phyloP scores from a whole-genome alignment of 2,329 filamentous ascomycete species.

The Penicillium sclerotigenum region DNA sequence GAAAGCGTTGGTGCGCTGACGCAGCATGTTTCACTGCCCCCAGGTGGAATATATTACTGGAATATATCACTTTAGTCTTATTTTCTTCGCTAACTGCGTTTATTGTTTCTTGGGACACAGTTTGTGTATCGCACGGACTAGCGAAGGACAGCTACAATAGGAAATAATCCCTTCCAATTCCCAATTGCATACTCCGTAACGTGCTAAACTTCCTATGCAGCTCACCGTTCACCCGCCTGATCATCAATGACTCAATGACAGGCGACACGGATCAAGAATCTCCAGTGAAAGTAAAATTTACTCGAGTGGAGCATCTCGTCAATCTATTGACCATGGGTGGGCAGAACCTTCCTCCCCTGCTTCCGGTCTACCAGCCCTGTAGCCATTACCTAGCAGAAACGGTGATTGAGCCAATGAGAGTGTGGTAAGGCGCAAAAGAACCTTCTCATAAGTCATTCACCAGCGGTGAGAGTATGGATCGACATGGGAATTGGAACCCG shows the following conservation, averaged over 20 bases:
- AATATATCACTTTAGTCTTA: not conserved
- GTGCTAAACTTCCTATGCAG: not conserved
- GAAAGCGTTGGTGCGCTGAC: slow-evolving; percentile 22
- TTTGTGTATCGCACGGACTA: not conserved
- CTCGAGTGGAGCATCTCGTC: slow-evolving; percentile 6
- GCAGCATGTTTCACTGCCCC: not conserved
- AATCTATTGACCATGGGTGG: slow-evolving; percentile 18
- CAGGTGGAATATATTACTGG: not conserved
- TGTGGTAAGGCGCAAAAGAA: not conserved
- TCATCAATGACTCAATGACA: slow-evolving; percentile 3
- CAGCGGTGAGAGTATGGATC: slow-evolving; percentile 22
- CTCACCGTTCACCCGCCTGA: slow-evolving; percentile 2
- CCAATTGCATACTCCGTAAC: not conserved
- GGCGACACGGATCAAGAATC: not conserved
- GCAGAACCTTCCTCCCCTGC: slow-evolving; percentile 6
- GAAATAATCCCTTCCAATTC: not conserved
- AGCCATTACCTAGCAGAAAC: slow-evolving; percentile 23
- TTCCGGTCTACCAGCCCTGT: slow-evolving; percentile 2
- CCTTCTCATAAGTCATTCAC: slow-evolving; percentile 4
- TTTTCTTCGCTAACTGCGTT: slow-evolving; percentile 1
- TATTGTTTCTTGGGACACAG: not conserved
- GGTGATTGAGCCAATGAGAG: slow-evolving; percentile 15
- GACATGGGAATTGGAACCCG: slow-evolving; percentile 7
- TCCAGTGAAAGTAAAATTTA: slow-evolving; percentile 7
- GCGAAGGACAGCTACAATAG: not conserved